A percentile compares a stretch with the other conserved stretches of the same genome.
Evolutionary conservation across 192 early-diverging fungal genomes (phyloP).

Genomic region (Ambispora gerdemannii): DNA sequence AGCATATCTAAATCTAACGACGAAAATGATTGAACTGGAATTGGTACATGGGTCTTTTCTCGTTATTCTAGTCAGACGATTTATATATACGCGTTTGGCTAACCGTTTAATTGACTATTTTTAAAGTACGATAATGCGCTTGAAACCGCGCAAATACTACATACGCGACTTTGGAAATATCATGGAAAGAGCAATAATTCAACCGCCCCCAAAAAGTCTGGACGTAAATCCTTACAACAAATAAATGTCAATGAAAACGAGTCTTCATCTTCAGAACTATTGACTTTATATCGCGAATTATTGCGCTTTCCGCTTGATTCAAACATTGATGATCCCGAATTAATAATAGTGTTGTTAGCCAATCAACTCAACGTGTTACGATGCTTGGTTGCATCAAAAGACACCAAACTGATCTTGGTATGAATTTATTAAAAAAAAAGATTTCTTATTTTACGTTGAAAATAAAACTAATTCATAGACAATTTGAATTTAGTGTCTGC

Average conservation of each 20-base stretch:
- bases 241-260: not conserved
- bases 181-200: not conserved
- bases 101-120: conserved; percentile 18
- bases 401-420: conserved; percentile 35
- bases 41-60: conserved; percentile 37
- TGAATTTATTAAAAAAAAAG: not conserved
- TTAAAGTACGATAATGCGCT: conserved; percentile 47
- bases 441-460: not conserved
- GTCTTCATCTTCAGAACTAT: not conserved
- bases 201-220: not conserved
- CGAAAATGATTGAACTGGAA: conserved; percentile 49
- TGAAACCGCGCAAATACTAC: conserved; percentile 41
- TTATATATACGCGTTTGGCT: not conserved
- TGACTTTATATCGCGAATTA: not conserved
- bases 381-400: conserved; percentile 32
- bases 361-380: not conserved
- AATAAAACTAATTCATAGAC: not conserved
- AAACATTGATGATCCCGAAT: not conserved
- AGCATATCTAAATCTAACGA: conserved; percentile 38
- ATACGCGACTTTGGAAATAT: conserved; percentile 30
- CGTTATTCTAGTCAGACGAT: not conserved
- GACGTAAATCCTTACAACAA: not conserved
- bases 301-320: not conserved
- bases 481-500: conserved; percentile 31
- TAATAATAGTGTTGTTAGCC: not conserved